These are phyloP conservation scores for Microthlaspi erraticum DNA, from an alignment of 345 rosid species.

Conservation along the genomic window DNA sequence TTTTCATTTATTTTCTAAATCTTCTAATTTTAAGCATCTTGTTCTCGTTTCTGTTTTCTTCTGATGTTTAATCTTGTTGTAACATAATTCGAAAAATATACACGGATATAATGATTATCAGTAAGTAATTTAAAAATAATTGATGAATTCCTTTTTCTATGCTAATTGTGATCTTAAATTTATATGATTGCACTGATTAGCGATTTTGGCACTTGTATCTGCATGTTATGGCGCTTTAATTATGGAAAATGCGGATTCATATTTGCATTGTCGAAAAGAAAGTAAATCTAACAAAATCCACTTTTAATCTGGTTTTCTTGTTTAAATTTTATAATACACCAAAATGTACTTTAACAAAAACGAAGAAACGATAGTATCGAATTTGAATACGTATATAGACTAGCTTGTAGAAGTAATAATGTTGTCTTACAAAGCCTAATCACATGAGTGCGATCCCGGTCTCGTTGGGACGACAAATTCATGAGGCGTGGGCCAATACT, in stretches of 20 bases:
- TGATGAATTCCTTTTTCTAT: not conserved
- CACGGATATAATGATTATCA: no score
- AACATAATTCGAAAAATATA: no score
- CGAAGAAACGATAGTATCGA: no score
- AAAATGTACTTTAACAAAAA: not conserved
- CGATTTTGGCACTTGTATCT: not conserved
- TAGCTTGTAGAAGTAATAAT: conserved; percentile 21
- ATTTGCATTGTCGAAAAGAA: not conserved
- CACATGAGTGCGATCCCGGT: conserved; percentile 11
- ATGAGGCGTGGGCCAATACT: conserved; percentile 34
- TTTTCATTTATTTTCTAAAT: not conserved
- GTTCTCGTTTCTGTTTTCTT: not conserved
- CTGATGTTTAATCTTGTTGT: not conserved
- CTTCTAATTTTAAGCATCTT: conserved; percentile 23
- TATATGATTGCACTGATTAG: conserved; percentile 22
- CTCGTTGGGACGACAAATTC: conserved; percentile 30
- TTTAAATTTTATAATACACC: not conserved
- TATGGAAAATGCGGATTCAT: not conserved
- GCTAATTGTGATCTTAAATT: not conserved
- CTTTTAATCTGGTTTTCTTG: not conserved
- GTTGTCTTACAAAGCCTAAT: conserved; percentile 23
- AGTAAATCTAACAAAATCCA: not conserved
- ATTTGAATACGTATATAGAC: not conserved
- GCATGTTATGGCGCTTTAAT: not conserved
- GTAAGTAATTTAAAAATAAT: not conserved